phyloP scores from a whole-genome alignment of 768 basidiomycete species.

The Serendipita sp. region DNA sequence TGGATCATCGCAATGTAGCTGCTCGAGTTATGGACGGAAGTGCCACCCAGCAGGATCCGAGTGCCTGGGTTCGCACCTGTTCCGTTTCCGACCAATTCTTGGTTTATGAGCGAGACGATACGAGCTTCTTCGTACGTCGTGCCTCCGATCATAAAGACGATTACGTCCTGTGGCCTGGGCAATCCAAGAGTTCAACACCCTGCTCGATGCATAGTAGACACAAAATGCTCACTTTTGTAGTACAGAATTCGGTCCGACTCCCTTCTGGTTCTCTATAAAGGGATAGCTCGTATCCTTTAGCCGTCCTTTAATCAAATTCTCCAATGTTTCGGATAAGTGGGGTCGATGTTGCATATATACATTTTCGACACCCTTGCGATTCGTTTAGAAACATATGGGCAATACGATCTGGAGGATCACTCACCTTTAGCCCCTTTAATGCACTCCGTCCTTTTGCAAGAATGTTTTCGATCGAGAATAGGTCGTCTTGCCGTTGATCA shows the following conservation, averaged over 20 bases:
- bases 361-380: slow-evolving; percentile 80
- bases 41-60: slow-evolving; percentile 78
- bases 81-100: slow-evolving; percentile 32
- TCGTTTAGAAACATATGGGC: background rate
- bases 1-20: slow-evolving; percentile 87
- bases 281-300: slow-evolving; percentile 82
- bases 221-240: slow-evolving; percentile 42
- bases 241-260: slow-evolving; percentile 37
- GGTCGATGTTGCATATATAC: slow-evolving; percentile 97
- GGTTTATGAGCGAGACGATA: slow-evolving; percentile 70
- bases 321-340: slow-evolving; percentile 81
- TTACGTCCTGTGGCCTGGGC: slow-evolving; percentile 80
- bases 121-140: slow-evolving; percentile 92
- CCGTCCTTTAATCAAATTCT: slow-evolving; percentile 71
- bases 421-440: slow-evolving; percentile 83
- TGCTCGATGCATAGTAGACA: background rate
- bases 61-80: slow-evolving; percentile 37
- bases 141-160: slow-evolving; percentile 92
- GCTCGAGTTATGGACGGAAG: slow-evolving; percentile 79
- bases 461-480: slow-evolving; percentile 89
- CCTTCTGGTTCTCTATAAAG: slow-evolving; percentile 49
- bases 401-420: slow-evolving; percentile 6
- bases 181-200: background rate
- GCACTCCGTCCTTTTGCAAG: slow-evolving; percentile 90
- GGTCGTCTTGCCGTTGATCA: slow-evolving; percentile 92